Evolutionary conservation across 148 eudicot genomes (phyloP), one percentile per base, ranked within the genome.

Genomic region (Heliosperma pusillum): DNA sequence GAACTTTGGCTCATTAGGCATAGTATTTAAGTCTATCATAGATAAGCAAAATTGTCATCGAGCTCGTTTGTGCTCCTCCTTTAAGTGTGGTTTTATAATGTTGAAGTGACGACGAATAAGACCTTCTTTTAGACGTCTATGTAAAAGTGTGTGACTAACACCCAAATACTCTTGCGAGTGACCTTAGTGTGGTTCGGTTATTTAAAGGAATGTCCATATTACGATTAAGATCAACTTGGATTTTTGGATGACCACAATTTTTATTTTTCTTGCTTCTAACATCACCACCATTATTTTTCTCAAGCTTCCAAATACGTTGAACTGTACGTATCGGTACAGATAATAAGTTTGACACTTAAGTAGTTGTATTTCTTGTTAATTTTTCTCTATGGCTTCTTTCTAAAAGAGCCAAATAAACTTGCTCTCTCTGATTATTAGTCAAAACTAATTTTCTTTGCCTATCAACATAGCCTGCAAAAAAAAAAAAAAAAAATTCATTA

Each of bases 251-350:
- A 10, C 76, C 76, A 74, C 69, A 74, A 42, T 60, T 60, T 40
- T 61, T 61, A 3, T 9, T 59, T 62, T 24, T 74, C 7, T 17
- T 59, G 21, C 59, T 16, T 19, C 24, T 17, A 21, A 73, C 76
- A 15, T 73, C 56, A 33, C 63, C 76, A 1, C 26, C 20, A 33
- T 7, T 36, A 17, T 55, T 42, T 40, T 40, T 36, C n/a, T 55
- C 76, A 10, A n/a, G 8, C 63, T 59, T 61, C 68, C 76, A 73
- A 40, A 73, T 62, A 10, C 63, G 29, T 33, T 73, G 53, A 3
- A 73, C 67, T 5, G 16, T 59, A n/a, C 66, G 47, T 42, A 73
- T 5, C 10, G 66, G 76, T 20, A 73, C 66, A 3, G 76, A 73
- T 1, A 73, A 58, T 16, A 58, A 17, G 24, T 44, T 20, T 5